phyloP scores from a whole-genome alignment of 2,329 filamentous ascomycete species.

The Arthrobotrys entomopaga region DNA sequence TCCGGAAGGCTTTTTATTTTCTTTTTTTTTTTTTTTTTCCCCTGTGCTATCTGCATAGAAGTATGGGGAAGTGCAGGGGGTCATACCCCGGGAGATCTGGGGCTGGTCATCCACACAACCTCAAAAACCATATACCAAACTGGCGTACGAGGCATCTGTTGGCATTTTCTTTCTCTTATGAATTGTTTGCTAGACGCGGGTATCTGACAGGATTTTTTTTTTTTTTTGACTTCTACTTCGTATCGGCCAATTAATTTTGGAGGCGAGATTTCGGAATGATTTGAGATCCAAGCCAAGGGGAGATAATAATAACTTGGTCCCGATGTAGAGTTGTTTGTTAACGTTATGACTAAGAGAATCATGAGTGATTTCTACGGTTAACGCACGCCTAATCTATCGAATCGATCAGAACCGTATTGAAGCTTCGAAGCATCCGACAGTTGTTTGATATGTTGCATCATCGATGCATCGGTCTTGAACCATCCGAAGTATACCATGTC shows the following conservation, averaged over 20 bases:
- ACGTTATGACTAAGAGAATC: constrained; percentile 46
- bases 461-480: constrained; percentile 34
- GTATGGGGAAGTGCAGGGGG: constrained; percentile 49
- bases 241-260: constrained; percentile 1
- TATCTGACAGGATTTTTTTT: neutral
- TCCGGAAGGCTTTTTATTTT: constrained; percentile 29
- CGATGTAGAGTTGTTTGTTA: constrained; percentile 28
- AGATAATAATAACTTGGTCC: neutral
- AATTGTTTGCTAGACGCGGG: too few species aligned
- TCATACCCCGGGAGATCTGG: constrained; percentile 47
- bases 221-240: too few species aligned
- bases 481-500: constrained; percentile 24
- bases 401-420: constrained; percentile 28
- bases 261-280: constrained; percentile 54
- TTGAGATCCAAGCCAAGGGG: constrained; percentile 9
- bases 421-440: constrained; percentile 4
- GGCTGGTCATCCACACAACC: constrained; percentile 51
- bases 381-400: constrained; percentile 31
- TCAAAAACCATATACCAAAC: constrained; percentile 5
- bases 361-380: constrained; percentile 42
- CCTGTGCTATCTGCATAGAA: constrained; percentile 46
- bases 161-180: too few species aligned
- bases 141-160: too few species aligned
- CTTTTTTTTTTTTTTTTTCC: too few species aligned
- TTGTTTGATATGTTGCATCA: constrained; percentile 16